Evolutionary conservation across 352 stramenopile species (phyloP).

Genomic region (Elongisporangium senticosum): DNA sequence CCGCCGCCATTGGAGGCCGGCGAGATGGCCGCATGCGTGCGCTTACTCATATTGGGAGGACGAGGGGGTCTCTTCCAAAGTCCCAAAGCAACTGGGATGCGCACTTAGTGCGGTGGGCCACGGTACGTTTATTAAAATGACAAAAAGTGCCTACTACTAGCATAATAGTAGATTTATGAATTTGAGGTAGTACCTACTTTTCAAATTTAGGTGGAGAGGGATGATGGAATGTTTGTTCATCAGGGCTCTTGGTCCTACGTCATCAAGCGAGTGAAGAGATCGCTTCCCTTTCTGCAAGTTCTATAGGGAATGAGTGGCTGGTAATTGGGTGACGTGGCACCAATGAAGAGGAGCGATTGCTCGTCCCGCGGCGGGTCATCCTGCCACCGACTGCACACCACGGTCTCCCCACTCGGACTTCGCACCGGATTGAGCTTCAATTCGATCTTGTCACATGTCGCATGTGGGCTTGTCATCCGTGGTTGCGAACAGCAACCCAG

Average conservation of each 20-base stretch:
- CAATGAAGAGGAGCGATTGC: not conserved
- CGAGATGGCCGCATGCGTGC: not conserved
- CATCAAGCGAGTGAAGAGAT: not conserved
- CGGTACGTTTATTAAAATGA: not conserved
- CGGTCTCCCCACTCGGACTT: not conserved
- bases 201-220: not conserved
- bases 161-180: not conserved
- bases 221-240: not conserved
- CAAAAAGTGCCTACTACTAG: not conserved
- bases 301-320: not conserved
- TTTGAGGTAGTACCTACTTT: not conserved
- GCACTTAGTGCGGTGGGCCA: not conserved
- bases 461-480: not conserved
- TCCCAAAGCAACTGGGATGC: not conserved
- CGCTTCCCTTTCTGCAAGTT: too few species aligned
- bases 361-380: not conserved
- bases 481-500: not conserved
- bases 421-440: not conserved
- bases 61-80: not conserved
- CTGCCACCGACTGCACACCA: slow-evolving; percentile 9
- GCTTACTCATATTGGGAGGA: not conserved
- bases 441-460: not conserved
- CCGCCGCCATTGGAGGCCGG: not conserved
- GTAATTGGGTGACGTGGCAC: not conserved
- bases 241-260: not conserved